phyloP scores from a whole-genome alignment of 257 asterid species.

The Solanum corneliomulleri region DNA sequence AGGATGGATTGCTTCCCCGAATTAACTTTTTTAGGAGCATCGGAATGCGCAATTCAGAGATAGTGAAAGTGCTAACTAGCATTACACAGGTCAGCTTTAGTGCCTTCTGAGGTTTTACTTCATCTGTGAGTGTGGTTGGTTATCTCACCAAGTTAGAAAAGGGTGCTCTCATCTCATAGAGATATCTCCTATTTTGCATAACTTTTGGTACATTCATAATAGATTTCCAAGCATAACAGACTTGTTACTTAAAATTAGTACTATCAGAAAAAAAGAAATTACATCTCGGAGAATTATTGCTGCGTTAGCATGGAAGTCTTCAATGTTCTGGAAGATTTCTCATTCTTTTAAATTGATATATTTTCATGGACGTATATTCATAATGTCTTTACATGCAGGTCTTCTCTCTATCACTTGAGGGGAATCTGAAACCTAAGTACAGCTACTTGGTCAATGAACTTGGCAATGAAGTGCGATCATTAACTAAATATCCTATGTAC shows the following conservation, averaged over 20 bases:
- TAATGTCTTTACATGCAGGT: constrained; percentile 37
- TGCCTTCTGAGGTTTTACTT: constrained; percentile 1
- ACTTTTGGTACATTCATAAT: neutral
- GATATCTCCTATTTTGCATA: neutral
- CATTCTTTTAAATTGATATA: neutral
- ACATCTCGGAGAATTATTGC: neutral
- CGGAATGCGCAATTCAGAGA: constrained; percentile 66
- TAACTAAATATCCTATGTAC: constrained; percentile 82
- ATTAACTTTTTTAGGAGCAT: constrained; percentile 75
- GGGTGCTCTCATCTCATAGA: neutral
- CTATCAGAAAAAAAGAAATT: too few species aligned
- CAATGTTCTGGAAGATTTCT: neutral
- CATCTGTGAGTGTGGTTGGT: neutral
- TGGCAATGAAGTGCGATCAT: constrained; percentile 65
- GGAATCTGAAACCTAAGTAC: constrained; percentile 84
- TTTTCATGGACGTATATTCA: neutral
- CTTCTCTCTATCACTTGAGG: constrained; percentile 78
- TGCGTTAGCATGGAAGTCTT: neutral
- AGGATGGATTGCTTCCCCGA: constrained; percentile 76
- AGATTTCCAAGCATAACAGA: neutral
- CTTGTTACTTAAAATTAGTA: neutral
- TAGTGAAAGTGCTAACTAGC: constrained; percentile 78
- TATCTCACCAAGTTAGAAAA: neutral
- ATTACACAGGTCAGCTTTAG: constrained; percentile 61
- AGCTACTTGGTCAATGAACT: constrained; percentile 87